Percentiles rank a stretch among this genome's conserved stretches.
Evolutionary conservation across 208 protist species (phyloP).

Genomic region (Leptomonas pyrrhocoris): DNA sequence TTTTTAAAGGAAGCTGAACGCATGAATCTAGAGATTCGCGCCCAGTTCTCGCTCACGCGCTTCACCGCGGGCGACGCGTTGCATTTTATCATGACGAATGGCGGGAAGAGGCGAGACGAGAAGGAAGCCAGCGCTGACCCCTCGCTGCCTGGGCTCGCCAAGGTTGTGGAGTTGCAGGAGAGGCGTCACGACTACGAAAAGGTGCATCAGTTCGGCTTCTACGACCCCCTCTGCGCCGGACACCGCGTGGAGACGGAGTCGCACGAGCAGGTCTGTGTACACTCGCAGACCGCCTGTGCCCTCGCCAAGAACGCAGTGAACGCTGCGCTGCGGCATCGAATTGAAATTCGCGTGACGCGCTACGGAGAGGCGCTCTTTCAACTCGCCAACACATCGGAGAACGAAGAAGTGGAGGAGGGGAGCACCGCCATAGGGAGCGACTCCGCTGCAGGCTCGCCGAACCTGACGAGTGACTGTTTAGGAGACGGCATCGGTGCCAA

Average conservation of each 20-base stretch:
- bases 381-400: constrained; percentile 7
- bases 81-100: constrained; percentile 27
- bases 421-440: constrained; percentile 9
- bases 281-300: constrained; percentile 27
- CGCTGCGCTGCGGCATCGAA: constrained; percentile 10
- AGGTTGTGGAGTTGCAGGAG: constrained; percentile 21
- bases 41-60: constrained; percentile 15
- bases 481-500: background rate
- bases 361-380: constrained; percentile 27
- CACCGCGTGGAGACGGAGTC: background rate
- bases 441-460: constrained; percentile 3
- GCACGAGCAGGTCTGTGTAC: constrained; percentile 27
- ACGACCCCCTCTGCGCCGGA: constrained; percentile 25
- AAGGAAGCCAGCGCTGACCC: background rate
- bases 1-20: no score
- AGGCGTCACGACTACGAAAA: constrained; percentile 7
- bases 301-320: constrained; percentile 28
- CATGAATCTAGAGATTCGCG: constrained; percentile 21
- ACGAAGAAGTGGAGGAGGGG: constrained; percentile 7
- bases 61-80: constrained; percentile 25
- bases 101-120: background rate
- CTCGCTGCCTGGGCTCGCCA: constrained; percentile 17
- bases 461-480: background rate
- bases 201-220: constrained; percentile 1
- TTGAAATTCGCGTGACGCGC: constrained; percentile 20